Percentiles rank a stretch among this genome's conserved stretches.
Evolutionary conservation across 108 stramenopile species (phyloP).

Genomic region (Aurantiochytrium sp.): DNA sequence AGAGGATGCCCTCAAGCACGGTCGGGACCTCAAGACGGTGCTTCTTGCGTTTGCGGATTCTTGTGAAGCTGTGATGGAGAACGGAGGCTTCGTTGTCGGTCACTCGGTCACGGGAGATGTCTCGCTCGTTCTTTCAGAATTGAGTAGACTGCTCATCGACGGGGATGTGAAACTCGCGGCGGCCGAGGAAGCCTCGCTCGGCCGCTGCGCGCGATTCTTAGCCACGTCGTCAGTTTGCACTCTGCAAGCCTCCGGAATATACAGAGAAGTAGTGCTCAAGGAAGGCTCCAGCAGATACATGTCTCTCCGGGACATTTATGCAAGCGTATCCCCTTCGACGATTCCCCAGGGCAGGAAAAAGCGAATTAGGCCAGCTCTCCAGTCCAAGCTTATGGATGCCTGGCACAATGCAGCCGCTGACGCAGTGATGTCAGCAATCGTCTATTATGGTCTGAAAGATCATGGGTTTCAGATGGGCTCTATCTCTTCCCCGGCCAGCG

Average conservation of each 20-base stretch:
- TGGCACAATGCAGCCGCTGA: not conserved
- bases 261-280: not conserved
- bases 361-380: not conserved
- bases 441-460: not conserved
- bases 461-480: not conserved
- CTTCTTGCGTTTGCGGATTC: not conserved
- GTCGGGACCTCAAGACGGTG: not conserved
- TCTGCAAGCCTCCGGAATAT: not conserved
- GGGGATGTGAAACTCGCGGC: not conserved
- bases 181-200: not conserved
- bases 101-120: not conserved
- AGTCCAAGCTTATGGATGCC: not conserved
- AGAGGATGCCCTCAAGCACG: not conserved
- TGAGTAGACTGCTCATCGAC: not conserved
- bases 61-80: not conserved
- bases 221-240: not conserved
- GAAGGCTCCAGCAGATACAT: not conserved
- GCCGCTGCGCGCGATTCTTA: not conserved
- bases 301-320: not conserved
- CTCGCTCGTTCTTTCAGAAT: not conserved
- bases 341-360: not conserved
- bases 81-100: not conserved
- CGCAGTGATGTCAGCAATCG: not conserved
- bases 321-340: not conserved
- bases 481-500: not conserved